Evolutionary conservation across 208 protist species (phyloP).

Genomic region (Trypanosoma congolense): DNA sequence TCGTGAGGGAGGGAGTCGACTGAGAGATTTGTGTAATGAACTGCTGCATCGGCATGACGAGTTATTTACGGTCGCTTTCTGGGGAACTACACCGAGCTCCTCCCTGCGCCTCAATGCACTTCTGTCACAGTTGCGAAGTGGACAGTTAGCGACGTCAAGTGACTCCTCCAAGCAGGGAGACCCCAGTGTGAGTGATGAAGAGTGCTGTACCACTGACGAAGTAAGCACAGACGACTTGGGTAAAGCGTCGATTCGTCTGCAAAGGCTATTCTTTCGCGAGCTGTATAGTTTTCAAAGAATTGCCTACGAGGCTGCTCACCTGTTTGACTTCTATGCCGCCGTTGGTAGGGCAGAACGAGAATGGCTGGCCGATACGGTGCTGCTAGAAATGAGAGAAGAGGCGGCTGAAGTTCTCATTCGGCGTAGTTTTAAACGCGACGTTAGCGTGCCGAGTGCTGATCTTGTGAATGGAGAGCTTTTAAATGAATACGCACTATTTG

Average conservation of each 20-base stretch:
- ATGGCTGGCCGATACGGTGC: slow-evolving; percentile 43
- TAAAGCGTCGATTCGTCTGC: slow-evolving; percentile 7
- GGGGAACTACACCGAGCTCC: slow-evolving; percentile 20
- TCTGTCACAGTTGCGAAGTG: neutral
- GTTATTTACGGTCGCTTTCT: slow-evolving; percentile 21
- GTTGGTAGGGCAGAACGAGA: slow-evolving; percentile 42
- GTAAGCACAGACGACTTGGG: slow-evolving; percentile 6
- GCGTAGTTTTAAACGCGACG: slow-evolving; percentile 64
- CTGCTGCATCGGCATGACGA: slow-evolving; percentile 4
- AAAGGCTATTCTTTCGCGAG: slow-evolving; percentile 14
- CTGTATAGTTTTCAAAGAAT: slow-evolving; percentile 46
- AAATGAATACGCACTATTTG: slow-evolving; percentile 53
- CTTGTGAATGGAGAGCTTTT: slow-evolving; percentile 21
- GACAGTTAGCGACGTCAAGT: neutral
- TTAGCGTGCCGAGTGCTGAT: slow-evolving; percentile 32
- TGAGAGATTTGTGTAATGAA: slow-evolving; percentile 7
- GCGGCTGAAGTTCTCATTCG: slow-evolving; percentile 44
- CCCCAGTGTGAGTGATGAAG: too few species aligned
- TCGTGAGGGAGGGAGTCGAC: neutral
- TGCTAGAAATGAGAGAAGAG: slow-evolving; percentile 16
- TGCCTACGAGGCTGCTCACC: slow-evolving; percentile 37
- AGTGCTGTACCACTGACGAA: neutral
- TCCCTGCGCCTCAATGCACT: slow-evolving; percentile 15
- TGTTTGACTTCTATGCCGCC: slow-evolving; percentile 34
- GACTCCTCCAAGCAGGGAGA: too few species aligned